Evolutionary conservation across 2,329 filamentous ascomycete genomes (phyloP).

Genomic region (Blumeria graminis): DNA sequence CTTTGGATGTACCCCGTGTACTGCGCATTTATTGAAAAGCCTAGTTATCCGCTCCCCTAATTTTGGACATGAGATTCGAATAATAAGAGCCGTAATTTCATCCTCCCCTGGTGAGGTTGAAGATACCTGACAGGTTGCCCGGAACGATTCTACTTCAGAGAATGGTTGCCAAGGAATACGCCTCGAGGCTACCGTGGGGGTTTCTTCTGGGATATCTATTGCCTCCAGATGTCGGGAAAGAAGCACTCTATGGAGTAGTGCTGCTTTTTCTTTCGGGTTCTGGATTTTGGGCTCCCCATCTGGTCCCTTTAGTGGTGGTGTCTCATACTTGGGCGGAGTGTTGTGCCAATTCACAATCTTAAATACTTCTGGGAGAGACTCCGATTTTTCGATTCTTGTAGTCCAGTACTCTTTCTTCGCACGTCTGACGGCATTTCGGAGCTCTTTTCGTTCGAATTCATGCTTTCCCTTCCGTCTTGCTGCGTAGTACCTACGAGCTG

Average conservation of each 20-base stretch:
- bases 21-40: not conserved
- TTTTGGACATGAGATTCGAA: not conserved
- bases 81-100: not conserved
- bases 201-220: not conserved
- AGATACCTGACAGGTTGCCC: not conserved
- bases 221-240: not conserved
- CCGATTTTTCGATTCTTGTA: not conserved
- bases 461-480: not conserved
- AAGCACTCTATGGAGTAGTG: not conserved
- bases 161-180: not conserved
- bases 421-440: not conserved
- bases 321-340: not conserved
- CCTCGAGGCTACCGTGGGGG: not conserved
- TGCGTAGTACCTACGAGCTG: not conserved
- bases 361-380: not conserved
- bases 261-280: not conserved
- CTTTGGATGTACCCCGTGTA: not conserved
- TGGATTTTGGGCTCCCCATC: not conserved
- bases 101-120: not conserved
- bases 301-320: not conserved
- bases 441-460: not conserved
- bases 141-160: not conserved
- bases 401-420: slow-evolving; percentile 1
- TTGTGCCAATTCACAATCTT: not conserved
- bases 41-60: not conserved